These are phyloP conservation scores for Candida anutae DNA, from an alignment of 1,139 yeast species.

Conservation along the genomic window DNA sequence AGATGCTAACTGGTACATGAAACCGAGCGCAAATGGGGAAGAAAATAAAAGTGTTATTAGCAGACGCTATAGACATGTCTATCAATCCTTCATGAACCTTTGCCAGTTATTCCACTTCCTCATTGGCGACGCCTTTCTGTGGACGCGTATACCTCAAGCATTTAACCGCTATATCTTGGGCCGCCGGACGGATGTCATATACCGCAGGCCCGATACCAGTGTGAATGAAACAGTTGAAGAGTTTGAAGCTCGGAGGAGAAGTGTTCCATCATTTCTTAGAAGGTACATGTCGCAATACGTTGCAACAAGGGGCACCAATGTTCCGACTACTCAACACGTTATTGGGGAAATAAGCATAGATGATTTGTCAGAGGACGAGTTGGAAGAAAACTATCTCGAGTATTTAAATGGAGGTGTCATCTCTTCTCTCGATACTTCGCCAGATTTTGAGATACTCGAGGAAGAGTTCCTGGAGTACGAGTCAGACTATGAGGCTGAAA, in stretches of 20 bases:
- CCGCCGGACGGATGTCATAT: constrained; percentile 1
- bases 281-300: constrained; percentile 9
- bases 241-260: constrained; percentile 13
- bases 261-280: constrained; percentile 21
- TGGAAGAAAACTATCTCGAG: constrained; percentile 15
- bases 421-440: constrained; percentile 42
- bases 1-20: constrained; percentile 1
- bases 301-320: constrained; percentile 1
- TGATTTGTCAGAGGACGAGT: constrained; percentile 16
- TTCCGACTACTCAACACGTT: background rate
- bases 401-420: constrained; percentile 21
- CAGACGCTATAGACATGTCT: constrained; percentile 14
- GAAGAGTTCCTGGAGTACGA: constrained; percentile 11
- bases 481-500: constrained; percentile 12
- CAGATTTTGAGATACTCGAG: constrained; percentile 23
- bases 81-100: constrained; percentile 13
- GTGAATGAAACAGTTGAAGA: constrained; percentile 14
- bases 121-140: constrained; percentile 7
- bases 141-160: constrained; percentile 2
- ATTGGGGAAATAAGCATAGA: constrained; percentile 13
- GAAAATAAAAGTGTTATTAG: constrained; percentile 14
- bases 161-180: constrained; percentile 3
- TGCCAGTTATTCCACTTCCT: constrained; percentile 19
- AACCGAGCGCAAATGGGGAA: constrained; percentile 9
- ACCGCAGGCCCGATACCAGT: too few relatives aligned